Evolutionary conservation across 176 grass and related monocot genomes (phyloP), one percentile per base, ranked within the genome.

Genomic region (Thalia dealbata): DNA sequence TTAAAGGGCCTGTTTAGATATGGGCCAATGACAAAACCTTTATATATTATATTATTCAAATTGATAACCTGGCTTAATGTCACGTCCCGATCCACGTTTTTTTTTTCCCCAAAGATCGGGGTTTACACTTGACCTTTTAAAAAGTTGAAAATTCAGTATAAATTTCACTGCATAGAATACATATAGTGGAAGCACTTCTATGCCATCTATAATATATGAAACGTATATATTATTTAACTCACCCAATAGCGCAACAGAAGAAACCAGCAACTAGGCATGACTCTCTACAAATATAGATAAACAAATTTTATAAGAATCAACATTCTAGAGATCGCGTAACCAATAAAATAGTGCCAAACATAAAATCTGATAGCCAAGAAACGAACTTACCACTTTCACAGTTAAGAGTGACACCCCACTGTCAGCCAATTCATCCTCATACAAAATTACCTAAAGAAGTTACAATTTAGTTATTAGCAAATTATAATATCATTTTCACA

Each of bases 191-290:
- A 21, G 19, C 1, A 48, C 56, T 64, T 64, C 3, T 6, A 65
- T 14, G 14, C 9, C 62, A 32, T 19, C 62, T 32, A 65, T 6
- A 58, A 15, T 32, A 65, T 32, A 4, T 30, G 3, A 22, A 70
- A 70, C 4, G 6, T 22, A 24, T 24, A 46, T 50, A 13, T 5
- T 46, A 2, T 16, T 25, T 14, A 79, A 63, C 80, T 76, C 84
- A 97, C 93, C 93, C 93, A 97, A 60, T 82, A 86, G 55, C 87
- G 89, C 70, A 92, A 62, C 35, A 97, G 86, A 74, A 97, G 76
- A 85, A 97, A 97, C 93, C 89, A 97, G 81, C 85, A 88, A 28
- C 82, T 90, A 43, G 87, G 89, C 93, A 97, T 97, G 74, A 97
- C 93, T 86, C 93, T 90, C 93, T 91, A 77, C 82, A 82, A 62